phyloP scores from a whole-genome alignment of 2,329 filamentous ascomycete species.

The Hypoxylon sp. region DNA sequence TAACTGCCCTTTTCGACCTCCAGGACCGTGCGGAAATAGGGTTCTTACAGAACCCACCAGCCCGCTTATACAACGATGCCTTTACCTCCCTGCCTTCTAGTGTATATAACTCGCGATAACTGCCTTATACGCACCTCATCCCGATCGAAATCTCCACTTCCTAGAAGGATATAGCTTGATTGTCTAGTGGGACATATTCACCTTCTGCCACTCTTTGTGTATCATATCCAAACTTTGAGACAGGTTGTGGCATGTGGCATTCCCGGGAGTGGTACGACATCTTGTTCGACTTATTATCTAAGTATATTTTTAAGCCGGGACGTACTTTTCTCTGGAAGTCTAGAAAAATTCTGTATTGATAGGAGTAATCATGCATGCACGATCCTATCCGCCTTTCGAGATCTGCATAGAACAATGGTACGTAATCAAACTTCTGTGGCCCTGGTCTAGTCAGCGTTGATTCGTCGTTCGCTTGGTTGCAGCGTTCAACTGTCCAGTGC shows the following conservation, averaged over 20 bases:
- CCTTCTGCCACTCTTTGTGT: conserved; percentile 15
- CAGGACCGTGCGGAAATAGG: not conserved
- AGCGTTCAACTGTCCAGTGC: conserved; percentile 19
- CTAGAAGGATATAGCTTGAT: not conserved
- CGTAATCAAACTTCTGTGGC: conserved; percentile 13
- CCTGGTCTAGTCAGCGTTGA: conserved; percentile 15
- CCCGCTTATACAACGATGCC: not conserved
- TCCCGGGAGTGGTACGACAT: not conserved
- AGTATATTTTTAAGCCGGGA: not conserved
- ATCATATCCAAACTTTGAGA: conserved; percentile 22
- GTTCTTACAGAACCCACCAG: not conserved
- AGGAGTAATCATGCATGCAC: conserved; percentile 24
- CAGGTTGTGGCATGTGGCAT: not conserved
- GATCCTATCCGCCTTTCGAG: conserved; percentile 21
- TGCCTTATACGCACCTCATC: not conserved
- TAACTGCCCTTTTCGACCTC: not conserved
- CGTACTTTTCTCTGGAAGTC: not conserved
- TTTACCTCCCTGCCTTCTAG: not conserved
- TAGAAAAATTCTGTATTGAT: conserved; percentile 12
- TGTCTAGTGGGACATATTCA: not conserved
- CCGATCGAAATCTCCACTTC: not conserved
- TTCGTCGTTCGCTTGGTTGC: conserved; percentile 1
- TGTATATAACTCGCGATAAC: not conserved
- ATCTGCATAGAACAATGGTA: conserved; percentile 24
- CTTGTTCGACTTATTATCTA: not conserved